Conservation (phyloP, 192 early-diverging fungal species). For the Cladochytrium replicatum region DNA sequence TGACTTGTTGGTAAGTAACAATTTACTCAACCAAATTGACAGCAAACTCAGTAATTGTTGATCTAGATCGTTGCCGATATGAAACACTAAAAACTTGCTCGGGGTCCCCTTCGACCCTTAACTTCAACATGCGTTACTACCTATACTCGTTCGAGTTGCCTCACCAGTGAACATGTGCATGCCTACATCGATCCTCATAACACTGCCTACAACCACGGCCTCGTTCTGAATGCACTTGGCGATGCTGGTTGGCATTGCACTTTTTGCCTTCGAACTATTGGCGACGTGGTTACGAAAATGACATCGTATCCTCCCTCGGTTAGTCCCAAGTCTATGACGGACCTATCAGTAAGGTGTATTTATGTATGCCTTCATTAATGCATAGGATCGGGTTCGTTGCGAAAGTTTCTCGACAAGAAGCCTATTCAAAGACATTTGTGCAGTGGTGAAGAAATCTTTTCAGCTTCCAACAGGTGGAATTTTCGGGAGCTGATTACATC, state of each 20-base stretch:
- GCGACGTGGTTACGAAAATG: neutral
- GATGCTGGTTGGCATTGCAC: slow-evolving; percentile 6
- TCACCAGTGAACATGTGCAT: neutral
- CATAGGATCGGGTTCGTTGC: too few species aligned
- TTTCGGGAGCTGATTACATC: neutral
- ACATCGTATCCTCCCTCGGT: neutral
- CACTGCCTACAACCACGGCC: neutral
- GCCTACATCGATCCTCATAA: neutral
- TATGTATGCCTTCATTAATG: too few species aligned
- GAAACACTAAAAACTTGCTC: neutral
- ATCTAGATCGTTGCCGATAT: neutral
- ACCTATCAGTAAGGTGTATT: too few species aligned
- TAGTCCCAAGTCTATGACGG: neutral
- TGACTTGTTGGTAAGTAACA: slow-evolving; percentile 1
- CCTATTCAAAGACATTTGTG: slow-evolving; percentile 1
- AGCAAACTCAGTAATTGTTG: neutral
- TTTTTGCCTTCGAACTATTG: slow-evolving; percentile 1
- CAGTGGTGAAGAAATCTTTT: neutral
- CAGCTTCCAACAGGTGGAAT: neutral
- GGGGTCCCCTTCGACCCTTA: neutral
- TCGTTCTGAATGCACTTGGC: neutral
- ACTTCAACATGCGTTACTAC: neutral
- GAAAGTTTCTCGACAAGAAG: neutral
- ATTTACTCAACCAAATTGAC: neutral
- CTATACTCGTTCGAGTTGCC: neutral